phyloP scores from a whole-genome alignment of 164 flowering plant genomes.

The Liquidambar formosana region DNA sequence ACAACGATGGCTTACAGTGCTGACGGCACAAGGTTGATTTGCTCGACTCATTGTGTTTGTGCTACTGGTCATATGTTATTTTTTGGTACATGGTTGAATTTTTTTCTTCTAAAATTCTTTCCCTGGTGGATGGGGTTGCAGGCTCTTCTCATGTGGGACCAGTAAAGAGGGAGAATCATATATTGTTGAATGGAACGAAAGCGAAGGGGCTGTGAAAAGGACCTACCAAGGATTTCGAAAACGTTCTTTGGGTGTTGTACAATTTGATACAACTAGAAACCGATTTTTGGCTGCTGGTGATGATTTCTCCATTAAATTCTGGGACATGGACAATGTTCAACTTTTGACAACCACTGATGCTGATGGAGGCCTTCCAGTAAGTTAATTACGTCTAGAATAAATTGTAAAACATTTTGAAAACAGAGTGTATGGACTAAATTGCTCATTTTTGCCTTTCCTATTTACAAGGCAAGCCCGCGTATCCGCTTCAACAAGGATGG shows the following conservation, averaged over 20 bases:
- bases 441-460: slow-evolving; percentile 8
- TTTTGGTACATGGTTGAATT: not conserved
- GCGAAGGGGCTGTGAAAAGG: slow-evolving; percentile 87
- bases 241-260: slow-evolving; percentile 76
- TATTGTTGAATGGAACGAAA: slow-evolving; percentile 94
- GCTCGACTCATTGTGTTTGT: not conserved
- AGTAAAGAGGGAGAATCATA: slow-evolving; percentile 90
- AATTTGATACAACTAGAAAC: slow-evolving; percentile 83
- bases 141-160: slow-evolving; percentile 91
- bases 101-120: not conserved
- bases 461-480: slow-evolving; percentile 74
- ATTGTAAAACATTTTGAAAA: not conserved
- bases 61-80: not conserved
- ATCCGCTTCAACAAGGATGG: slow-evolving; percentile 92
- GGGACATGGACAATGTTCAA: slow-evolving; percentile 86
- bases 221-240: slow-evolving; percentile 78
- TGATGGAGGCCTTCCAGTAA: slow-evolving; percentile 78
- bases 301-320: slow-evolving; percentile 74
- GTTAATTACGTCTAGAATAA: slow-evolving; percentile 11
- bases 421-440: not conserved
- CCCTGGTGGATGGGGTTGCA: slow-evolving; percentile 17
- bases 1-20: slow-evolving; percentile 93
- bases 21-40: slow-evolving; percentile 80
- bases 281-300: slow-evolving; percentile 88
- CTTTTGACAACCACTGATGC: slow-evolving; percentile 68